Conservation (phyloP, 257 asterid species). For the Gardenia jasminoides region DNA sequence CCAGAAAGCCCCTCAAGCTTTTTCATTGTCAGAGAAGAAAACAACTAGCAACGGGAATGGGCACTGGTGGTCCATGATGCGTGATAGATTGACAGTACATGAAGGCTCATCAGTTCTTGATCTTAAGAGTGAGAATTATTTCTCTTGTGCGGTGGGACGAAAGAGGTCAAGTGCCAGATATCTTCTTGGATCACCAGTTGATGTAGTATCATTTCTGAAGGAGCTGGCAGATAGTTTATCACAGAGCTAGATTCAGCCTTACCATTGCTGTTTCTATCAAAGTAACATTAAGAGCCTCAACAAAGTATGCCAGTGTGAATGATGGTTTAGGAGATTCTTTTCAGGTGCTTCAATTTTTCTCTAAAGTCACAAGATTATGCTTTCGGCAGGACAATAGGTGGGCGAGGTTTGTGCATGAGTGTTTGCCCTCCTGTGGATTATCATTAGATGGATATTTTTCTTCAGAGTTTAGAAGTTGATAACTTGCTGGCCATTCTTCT, state of each 20-base stretch:
- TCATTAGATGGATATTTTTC: neutral
- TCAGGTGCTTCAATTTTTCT: slow-evolving; percentile 7
- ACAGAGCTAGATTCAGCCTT: neutral
- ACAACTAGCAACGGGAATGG: slow-evolving; percentile 41
- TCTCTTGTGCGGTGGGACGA: slow-evolving; percentile 89
- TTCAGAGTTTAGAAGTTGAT: neutral
- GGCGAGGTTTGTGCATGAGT: neutral
- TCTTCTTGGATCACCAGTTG: slow-evolving; percentile 70
- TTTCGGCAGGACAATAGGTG: neutral
- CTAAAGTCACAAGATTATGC: neutral
- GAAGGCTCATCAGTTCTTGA: slow-evolving; percentile 92
- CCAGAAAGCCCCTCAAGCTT: slow-evolving; percentile 36
- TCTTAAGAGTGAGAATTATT: slow-evolving; percentile 76
- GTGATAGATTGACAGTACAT: slow-evolving; percentile 56
- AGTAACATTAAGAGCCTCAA: neutral
- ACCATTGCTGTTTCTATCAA: neutral
- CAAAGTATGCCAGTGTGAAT: neutral
- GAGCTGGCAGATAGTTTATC: slow-evolving; percentile 39
- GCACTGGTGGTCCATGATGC: slow-evolving; percentile 59
- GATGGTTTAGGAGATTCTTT: neutral
- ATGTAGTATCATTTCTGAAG: slow-evolving; percentile 65
- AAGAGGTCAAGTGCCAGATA: slow-evolving; percentile 71
- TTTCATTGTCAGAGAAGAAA: slow-evolving; percentile 40
- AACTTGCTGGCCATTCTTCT: neutral
- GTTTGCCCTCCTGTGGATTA: too few species aligned